Conservation (phyloP, 148 eudicot species). For the Salicornia ramosissima region DNA sequence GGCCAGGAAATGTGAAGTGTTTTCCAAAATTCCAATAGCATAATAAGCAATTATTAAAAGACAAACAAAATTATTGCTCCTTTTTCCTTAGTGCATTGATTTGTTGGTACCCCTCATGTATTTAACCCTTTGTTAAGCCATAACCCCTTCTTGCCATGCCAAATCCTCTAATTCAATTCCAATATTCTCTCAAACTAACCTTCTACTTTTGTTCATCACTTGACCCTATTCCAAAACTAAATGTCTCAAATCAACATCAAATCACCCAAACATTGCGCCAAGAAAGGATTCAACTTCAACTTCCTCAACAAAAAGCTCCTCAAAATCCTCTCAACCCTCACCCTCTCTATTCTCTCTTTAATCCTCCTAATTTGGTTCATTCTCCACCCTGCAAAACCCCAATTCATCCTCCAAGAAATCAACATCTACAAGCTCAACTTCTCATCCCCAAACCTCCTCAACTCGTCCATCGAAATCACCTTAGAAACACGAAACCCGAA, state of each 20-base stretch:
- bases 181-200: neutral
- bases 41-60: neutral
- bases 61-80: conserved; percentile 27
- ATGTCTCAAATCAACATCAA: conserved; percentile 61
- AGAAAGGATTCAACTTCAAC: conserved; percentile 46
- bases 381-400: conserved; percentile 80
- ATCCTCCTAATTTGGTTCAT: conserved; percentile 63
- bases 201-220: neutral
- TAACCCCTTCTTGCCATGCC: conserved; percentile 10
- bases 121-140: conserved; percentile 10
- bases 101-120: conserved; percentile 11
- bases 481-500: conserved; percentile 64
- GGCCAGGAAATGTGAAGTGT: too few relatives aligned
- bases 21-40: neutral
- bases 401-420: conserved; percentile 58
- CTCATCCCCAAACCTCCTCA: conserved; percentile 48
- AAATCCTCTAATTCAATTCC: neutral
- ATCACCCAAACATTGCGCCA: conserved; percentile 85
- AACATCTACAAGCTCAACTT: conserved; percentile 67
- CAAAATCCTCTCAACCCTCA: conserved; percentile 43
- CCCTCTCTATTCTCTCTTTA: conserved; percentile 50
- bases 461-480: conserved; percentile 70
- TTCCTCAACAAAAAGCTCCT: conserved; percentile 60
- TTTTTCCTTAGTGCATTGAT: conserved; percentile 14
- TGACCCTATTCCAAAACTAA: conserved; percentile 23